A percentile compares a stretch with the other conserved stretches of the same genome.
phyloP scores from a whole-genome alignment of 352 stramenopile genomes.

The Phytophthora meadii region DNA sequence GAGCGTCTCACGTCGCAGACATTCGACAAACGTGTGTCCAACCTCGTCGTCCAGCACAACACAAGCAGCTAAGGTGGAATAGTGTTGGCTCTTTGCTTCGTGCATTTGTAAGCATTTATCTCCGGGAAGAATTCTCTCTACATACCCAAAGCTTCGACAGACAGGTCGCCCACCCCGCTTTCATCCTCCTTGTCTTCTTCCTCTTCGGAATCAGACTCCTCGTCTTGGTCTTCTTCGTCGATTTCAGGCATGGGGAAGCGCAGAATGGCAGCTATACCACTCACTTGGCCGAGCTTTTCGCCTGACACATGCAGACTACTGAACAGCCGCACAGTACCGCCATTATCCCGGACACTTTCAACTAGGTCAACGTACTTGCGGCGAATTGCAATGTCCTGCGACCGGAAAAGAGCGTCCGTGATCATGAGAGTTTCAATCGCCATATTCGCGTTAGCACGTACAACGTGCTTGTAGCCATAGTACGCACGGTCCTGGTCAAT shows the following conservation, averaged over 20 bases:
- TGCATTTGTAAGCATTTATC: constrained; percentile 18
- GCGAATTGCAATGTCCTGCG: constrained; percentile 89
- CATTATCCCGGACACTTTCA: constrained; percentile 92
- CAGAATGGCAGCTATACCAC: constrained; percentile 95
- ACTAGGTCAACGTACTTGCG: constrained; percentile 95
- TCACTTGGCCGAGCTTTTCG: constrained; percentile 95
- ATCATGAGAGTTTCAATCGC: constrained; percentile 97
- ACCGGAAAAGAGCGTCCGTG: constrained; percentile 95
- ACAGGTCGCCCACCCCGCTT: constrained; percentile 69
- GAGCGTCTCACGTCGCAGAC: constrained; percentile 81
- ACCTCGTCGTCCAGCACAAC: constrained; percentile 82
- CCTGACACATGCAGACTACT: constrained; percentile 95
- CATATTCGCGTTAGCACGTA: constrained; percentile 90
- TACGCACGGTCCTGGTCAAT: constrained; percentile 96
- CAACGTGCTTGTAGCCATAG: constrained; percentile 96
- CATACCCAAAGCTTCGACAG: constrained; percentile 66
- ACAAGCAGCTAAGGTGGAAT: constrained; percentile 34
- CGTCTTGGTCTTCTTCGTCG: constrained; percentile 89
- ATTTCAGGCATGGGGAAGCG: constrained; percentile 97
- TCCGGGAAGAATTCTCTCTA: constrained; percentile 32
- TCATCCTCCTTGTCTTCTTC: constrained; percentile 50
- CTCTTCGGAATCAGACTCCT: constrained; percentile 54
- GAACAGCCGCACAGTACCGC: constrained; percentile 94
- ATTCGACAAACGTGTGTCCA: constrained; percentile 84
- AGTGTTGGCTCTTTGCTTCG: constrained; percentile 7